Percentiles rank a stretch among this genome's conserved stretches.
Conservation (phyloP, 306 rosid genomes). For the Erythrophleum fordii region DNA sequence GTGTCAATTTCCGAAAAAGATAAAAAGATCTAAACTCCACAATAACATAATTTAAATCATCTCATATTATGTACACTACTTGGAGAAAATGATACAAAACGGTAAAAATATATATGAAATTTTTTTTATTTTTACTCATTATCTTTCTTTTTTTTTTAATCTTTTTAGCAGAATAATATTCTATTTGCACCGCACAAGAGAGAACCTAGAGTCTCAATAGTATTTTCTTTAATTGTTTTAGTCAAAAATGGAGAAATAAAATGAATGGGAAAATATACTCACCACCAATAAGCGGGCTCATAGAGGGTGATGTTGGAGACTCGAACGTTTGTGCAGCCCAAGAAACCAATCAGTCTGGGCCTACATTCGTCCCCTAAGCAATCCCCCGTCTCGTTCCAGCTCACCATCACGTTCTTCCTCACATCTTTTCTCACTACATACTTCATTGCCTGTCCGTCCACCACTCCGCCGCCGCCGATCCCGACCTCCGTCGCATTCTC, state of each 20-base stretch:
- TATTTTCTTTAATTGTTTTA: no score
- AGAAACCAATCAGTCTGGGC: constrained; percentile 80
- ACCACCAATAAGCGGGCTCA: constrained; percentile 97
- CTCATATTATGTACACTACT: no score
- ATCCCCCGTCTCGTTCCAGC: constrained; percentile 85
- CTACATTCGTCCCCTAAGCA: constrained; percentile 93
- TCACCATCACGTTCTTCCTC: constrained; percentile 93
- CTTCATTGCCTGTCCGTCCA: constrained; percentile 82
- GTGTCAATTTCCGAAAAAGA: no score
- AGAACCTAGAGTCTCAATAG: no score
- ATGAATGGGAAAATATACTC: neutral
- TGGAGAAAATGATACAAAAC: no score
- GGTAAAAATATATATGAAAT: no score
- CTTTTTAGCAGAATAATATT: no score
- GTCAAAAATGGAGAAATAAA: neutral
- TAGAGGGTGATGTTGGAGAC: constrained; percentile 62
- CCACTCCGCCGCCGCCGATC: constrained; percentile 81
- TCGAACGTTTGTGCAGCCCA: constrained; percentile 53
- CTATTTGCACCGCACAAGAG: no score
- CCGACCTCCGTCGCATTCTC: constrained; percentile 81
- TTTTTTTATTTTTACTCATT: no score
- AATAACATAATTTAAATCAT: no score
- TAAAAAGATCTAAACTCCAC: no score
- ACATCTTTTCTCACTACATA: constrained; percentile 68
- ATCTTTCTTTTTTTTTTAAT: no score